phyloP scores from a whole-genome alignment of 495 filamentous ascomycete genomes.

The Neurospora terricola region DNA sequence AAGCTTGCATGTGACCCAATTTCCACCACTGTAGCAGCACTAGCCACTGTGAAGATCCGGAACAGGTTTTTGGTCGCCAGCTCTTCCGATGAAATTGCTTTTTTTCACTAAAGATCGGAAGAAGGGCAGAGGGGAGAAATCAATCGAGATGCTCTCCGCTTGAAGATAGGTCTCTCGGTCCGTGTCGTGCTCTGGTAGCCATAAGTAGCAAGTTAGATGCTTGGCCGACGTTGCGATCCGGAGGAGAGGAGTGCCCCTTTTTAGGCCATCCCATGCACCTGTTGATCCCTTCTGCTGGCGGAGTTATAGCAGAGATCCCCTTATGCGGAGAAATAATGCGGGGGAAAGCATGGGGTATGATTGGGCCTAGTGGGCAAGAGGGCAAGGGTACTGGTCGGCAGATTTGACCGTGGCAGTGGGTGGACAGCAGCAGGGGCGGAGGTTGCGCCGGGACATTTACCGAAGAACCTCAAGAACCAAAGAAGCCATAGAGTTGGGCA shows the following conservation, averaged over 20 bases:
- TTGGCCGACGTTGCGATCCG: neutral
- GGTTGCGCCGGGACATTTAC: neutral
- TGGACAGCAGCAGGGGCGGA: neutral
- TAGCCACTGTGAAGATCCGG: neutral
- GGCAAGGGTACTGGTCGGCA: neutral
- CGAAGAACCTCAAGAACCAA: neutral
- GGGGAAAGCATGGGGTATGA: neutral
- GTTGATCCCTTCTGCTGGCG: neutral
- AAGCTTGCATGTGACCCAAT: neutral
- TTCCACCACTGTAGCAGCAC: neutral
- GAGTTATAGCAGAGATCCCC: neutral
- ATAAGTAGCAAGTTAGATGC: neutral
- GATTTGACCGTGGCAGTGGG: neutral
- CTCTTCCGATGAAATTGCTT: neutral
- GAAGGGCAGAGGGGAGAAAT: neutral
- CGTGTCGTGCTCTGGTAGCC: neutral
- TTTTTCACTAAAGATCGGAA: neutral
- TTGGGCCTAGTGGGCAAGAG: neutral
- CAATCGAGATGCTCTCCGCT: neutral
- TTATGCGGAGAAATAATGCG: neutral
- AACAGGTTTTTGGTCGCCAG: neutral
- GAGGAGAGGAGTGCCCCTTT: neutral
- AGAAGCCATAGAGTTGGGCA: neutral
- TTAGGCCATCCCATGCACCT: neutral
- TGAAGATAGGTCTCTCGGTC: neutral